phyloP scores from a whole-genome alignment of 306 rosid genomes.

The Fragaria nilgerrensis region DNA sequence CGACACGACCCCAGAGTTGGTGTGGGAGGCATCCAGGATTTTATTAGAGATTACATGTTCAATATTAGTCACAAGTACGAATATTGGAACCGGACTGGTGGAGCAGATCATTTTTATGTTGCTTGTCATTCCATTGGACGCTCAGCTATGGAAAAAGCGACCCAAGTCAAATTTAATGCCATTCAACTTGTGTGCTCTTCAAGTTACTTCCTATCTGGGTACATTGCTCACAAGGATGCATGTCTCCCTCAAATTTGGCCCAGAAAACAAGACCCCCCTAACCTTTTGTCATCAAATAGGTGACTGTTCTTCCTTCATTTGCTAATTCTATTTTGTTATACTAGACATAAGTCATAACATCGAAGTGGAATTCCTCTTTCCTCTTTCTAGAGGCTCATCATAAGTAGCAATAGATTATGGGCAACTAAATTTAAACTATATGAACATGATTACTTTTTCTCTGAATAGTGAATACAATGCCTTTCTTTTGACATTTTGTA shows the following conservation, averaged over 20 bases:
- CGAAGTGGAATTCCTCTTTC: neutral
- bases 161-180: slow-evolving; percentile 52
- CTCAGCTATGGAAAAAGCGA: slow-evolving; percentile 65
- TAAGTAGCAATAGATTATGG: neutral
- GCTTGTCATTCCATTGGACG: slow-evolving; percentile 87
- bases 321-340: neutral
- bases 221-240: slow-evolving; percentile 69
- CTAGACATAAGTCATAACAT: neutral
- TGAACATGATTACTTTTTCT: neutral
- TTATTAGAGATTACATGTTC: slow-evolving; percentile 54
- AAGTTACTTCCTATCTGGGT: slow-evolving; percentile 56
- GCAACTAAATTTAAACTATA: too few relatives aligned
- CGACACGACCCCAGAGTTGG: slow-evolving; percentile 67
- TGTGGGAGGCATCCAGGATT: slow-evolving; percentile 61
- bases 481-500: neutral
- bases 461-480: neutral
- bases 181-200: slow-evolving; percentile 82
- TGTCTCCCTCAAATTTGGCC: slow-evolving; percentile 84
- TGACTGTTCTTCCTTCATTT: slow-evolving; percentile 12
- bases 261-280: slow-evolving; percentile 47
- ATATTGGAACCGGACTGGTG: slow-evolving; percentile 69
- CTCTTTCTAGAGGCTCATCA: neutral
- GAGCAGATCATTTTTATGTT: slow-evolving; percentile 75
- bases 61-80: slow-evolving; percentile 54
- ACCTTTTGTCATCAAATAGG: slow-evolving; percentile 61